Evolutionary conservation across 208 protist genomes (phyloP), one percentile per base, ranked within the genome.

Genomic region (Phytomonas sp.): DNA sequence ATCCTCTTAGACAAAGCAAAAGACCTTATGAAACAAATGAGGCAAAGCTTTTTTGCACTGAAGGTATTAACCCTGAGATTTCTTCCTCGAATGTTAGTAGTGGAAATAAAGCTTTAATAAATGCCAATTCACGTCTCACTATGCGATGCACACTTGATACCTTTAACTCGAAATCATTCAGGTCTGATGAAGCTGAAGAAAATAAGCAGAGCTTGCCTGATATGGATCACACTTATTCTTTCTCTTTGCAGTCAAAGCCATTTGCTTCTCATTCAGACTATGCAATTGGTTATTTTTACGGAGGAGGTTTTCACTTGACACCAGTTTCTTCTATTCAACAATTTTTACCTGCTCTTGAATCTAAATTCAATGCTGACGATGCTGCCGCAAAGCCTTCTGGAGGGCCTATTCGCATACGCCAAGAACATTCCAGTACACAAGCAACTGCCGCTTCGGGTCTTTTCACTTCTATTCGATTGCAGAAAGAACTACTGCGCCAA

Each of bases 1-100:
- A 90, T 70, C 88, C 92, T 23, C 67, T 94, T 59, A 79, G 92
- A 6, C 66, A 74, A 5, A 80, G 68, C 30, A 70, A 83, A 23
- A 81, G 89, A 0, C 87, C 90, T 5, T 94, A 96, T 59, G 90
- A 97, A 40, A 72, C 81, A 4, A 84, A 78, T n/a, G 77, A 85
- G 8, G 79, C 79, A 29, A 81, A 73, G 23, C 62, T 96, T 29
- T 92, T 87, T 40, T 78, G 56, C 13, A 91, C 89, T 4, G 68
- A 69, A 23, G 87, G 81, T 23, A 20, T 68, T 15, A 23, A 32
- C 32, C 20, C 59, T 15, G 65, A 63, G 0, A 43, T 36, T 23
- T 37, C n/a, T 51, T 26, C 28, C 3, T 51, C 28, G 9, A 60
- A 72, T 17, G 20, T 4, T 51, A 72, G 31, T 40, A 67, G 26